Conservation (phyloP, 345 rosid species). For the Populus pruinosa region DNA sequence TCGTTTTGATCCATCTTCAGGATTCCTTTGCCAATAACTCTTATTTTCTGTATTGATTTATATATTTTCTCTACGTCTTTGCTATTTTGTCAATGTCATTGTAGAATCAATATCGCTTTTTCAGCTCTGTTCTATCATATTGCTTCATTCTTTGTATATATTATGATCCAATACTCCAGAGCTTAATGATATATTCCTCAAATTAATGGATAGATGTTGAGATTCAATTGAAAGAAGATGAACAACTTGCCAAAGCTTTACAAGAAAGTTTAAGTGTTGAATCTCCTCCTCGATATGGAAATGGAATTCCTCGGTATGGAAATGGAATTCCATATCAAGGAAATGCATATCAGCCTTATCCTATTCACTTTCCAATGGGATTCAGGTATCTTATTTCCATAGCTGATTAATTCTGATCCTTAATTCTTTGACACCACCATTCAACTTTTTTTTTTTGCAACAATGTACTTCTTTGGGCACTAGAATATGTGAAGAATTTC, state of each 20-base stretch:
- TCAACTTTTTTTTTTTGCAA: background rate
- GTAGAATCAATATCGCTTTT: background rate
- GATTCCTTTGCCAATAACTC: background rate
- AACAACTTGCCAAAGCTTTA: constrained; percentile 83
- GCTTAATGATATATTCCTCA: constrained; percentile 24
- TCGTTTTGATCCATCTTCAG: background rate
- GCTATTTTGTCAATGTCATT: background rate
- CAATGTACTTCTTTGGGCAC: background rate
- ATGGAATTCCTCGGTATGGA: constrained; percentile 28
- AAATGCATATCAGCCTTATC: constrained; percentile 42
- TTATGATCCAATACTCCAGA: constrained; percentile 12
- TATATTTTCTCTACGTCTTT: background rate
- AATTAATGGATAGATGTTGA: constrained; percentile 43
- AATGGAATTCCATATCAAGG: constrained; percentile 27
- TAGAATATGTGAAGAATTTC: constrained; percentile 4
- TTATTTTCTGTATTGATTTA: background rate
- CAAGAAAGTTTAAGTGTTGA: constrained; percentile 77
- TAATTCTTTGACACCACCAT: background rate
- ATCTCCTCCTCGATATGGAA: constrained; percentile 46
- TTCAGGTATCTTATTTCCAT: constrained; percentile 52
- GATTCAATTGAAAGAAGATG: constrained; percentile 73
- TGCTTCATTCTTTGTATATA: background rate
- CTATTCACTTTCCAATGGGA: constrained; percentile 56
- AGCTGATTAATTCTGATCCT: background rate
- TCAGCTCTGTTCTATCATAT: background rate